phyloP scores from a whole-genome alignment of 2,329 filamentous ascomycete genomes.

The Pseudopithomyces maydicus region DNA sequence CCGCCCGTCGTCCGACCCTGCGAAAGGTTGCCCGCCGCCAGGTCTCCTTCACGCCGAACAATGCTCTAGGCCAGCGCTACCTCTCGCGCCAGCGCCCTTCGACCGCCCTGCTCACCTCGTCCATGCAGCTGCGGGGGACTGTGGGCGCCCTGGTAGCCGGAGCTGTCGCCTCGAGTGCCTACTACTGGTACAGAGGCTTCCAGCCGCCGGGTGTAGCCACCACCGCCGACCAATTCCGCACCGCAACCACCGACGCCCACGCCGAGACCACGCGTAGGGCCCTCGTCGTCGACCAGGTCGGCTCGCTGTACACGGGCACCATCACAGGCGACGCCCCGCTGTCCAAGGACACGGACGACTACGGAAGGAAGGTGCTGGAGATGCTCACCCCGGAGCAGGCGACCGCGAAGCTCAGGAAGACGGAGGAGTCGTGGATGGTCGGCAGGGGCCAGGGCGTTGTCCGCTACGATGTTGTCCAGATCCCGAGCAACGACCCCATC shows the following conservation, averaged over 20 bases:
- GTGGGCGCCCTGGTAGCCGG: constrained; percentile 70
- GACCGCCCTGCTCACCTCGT: constrained; percentile 62
- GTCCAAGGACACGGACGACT: constrained; percentile 84
- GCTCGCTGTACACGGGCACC: constrained; percentile 86
- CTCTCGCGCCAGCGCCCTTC: constrained; percentile 46
- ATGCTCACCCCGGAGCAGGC: constrained; percentile 97
- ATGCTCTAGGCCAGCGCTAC: constrained; percentile 55
- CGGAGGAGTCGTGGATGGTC: constrained; percentile 90
- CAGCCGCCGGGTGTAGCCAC: constrained; percentile 20
- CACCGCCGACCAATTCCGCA: constrained; percentile 37
- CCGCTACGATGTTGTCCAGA: constrained; percentile 91
- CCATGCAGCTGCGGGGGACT: constrained; percentile 76
- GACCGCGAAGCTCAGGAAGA: constrained; percentile 83
- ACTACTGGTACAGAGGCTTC: constrained; percentile 69
- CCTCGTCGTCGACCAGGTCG: constrained; percentile 79
- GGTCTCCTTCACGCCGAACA: constrained; percentile 40
- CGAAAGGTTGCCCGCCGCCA: constrained; percentile 62
- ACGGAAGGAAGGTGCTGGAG: constrained; percentile 84
- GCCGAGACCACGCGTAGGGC: constrained; percentile 65
- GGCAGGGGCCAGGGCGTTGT: constrained; percentile 89
- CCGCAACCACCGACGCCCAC: constrained; percentile 34
- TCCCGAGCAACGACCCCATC: constrained; percentile 95
- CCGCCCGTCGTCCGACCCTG: constrained; percentile 67
- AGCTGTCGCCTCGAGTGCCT: constrained; percentile 74
- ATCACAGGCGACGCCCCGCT: constrained; percentile 85